Conservation (phyloP, 2,329 filamentous ascomycete genomes). For the Colletotrichum karsti region DNA sequence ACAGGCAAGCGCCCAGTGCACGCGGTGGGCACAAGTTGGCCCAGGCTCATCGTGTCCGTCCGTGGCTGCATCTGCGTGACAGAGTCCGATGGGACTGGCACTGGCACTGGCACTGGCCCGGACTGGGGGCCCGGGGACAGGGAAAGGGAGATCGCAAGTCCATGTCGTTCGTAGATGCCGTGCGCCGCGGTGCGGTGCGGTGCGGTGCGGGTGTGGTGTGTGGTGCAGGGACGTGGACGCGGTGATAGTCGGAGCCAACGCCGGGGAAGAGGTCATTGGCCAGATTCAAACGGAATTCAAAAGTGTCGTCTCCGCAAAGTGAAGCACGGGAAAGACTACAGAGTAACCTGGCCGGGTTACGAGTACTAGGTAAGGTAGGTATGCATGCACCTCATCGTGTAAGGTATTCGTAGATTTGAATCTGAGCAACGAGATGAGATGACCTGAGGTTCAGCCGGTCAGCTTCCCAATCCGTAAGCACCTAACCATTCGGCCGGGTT, state of each 20-base stretch:
- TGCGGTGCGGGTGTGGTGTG: not conserved
- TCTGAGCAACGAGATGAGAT: not conserved
- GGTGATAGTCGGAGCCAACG: not conserved
- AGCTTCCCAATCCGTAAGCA: not conserved
- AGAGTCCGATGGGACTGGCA: not conserved
- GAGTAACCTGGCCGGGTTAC: not conserved
- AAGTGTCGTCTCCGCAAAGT: not conserved
- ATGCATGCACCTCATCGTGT: too few species aligned
- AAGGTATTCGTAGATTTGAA: not conserved
- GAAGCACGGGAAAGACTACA: too few species aligned
- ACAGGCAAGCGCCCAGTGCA: not conserved
- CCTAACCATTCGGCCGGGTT: slow-evolving; percentile 2
- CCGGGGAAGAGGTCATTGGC: slow-evolving; percentile 5
- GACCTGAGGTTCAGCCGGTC: not conserved
- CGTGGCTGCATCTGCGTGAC: not conserved
- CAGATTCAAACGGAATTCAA: not conserved
- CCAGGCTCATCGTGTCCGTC: not conserved
- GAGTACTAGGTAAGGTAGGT: not conserved
- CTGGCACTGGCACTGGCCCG: not conserved
- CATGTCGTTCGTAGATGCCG: not conserved
- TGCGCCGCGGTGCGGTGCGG: not conserved
- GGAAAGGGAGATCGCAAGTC: too few species aligned
- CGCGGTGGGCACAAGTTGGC: not conserved
- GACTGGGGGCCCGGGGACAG: not conserved
- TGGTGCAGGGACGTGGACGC: not conserved